These are phyloP conservation scores for Ophiostoma perfectum DNA, from an alignment of 2,329 filamentous ascomycete genomes.

Conservation along the genomic window DNA sequence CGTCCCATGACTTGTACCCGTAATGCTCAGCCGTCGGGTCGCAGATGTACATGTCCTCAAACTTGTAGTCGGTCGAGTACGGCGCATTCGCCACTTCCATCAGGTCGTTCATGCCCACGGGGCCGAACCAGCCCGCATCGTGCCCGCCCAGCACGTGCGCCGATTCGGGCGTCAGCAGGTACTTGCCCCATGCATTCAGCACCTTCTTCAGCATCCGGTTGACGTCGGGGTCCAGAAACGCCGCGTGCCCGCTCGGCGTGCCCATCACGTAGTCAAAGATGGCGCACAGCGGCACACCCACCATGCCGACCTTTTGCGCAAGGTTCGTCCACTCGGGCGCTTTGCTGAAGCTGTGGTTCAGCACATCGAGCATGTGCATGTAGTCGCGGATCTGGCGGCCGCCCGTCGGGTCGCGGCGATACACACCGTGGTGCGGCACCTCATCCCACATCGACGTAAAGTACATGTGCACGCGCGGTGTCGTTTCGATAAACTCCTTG, in stretches of 20 bases:
- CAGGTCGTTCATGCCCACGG: slow-evolving; percentile 43
- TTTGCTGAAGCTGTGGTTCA: slow-evolving; percentile 54
- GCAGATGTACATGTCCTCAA: slow-evolving; percentile 58
- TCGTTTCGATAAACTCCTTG: slow-evolving; percentile 58
- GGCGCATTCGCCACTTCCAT: slow-evolving; percentile 49
- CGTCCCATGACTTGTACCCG: slow-evolving; percentile 63
- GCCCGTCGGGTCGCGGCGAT: slow-evolving; percentile 57
- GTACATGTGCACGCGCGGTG: slow-evolving; percentile 60
- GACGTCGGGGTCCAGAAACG: slow-evolving; percentile 51
- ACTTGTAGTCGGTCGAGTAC: slow-evolving; percentile 39
- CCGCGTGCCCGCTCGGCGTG: slow-evolving; percentile 49
- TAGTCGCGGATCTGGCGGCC: slow-evolving; percentile 60
- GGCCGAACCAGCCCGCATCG: slow-evolving; percentile 50
- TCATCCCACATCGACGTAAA: slow-evolving; percentile 64
- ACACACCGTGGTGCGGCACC: slow-evolving; percentile 55
- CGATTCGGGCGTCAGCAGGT: slow-evolving; percentile 48
- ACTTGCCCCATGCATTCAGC: slow-evolving; percentile 54
- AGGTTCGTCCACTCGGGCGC: slow-evolving; percentile 51
- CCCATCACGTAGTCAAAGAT: slow-evolving; percentile 55
- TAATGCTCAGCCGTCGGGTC: slow-evolving; percentile 49
- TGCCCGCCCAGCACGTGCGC: slow-evolving; percentile 45
- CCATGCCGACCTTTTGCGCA: slow-evolving; percentile 47
- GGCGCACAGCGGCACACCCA: slow-evolving; percentile 49
- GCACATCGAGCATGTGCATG: slow-evolving; percentile 57
- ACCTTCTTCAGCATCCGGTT: slow-evolving; percentile 50